Evolutionary conservation across 1,284 basidiomycete species (phyloP), one percentile per base, ranked within the genome.

Genomic region (Cryptococcus sp.): DNA sequence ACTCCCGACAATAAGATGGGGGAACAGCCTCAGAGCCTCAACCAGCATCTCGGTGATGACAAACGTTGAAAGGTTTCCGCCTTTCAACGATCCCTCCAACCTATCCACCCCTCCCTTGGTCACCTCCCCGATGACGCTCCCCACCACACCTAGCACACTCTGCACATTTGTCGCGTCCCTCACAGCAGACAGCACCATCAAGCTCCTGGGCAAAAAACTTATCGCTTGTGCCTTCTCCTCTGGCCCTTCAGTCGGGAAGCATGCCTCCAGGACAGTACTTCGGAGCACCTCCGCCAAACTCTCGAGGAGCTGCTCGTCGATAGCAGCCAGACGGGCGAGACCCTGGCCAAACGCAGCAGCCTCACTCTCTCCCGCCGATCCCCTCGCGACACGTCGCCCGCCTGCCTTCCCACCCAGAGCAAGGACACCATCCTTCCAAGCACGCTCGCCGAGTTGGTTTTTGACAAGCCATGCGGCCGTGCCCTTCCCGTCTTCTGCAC

Each of bases 301-400:
- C 28, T 81, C 80, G 62, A 93, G 79, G 33, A 94, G 81, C 67
- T 92, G 89, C 66, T 87, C 85, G 33, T 85, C 55, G 23, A 63
- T 50, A 9, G 51, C 55, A 0, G 52, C 47, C 7, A 70, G 16
- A 33, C 67, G 60, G 1, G 53, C 56, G 1, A 70, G 57, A 0
- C 62, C 63, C 38, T 63, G 63, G 3, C 68, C 67, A 39, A 67
- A 67, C 11, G 67, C 57, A 3, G 43, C 58, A 2, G 73, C 73
- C 52, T 76, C 73, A 2, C 52, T 51, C 57, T 74, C 72, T 5
- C 8, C 33, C 4, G 1, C 24, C 20, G 1, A 46, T 3, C 64
- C 65, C 11, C 53, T 53, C 2, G 56, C 58, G 1, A 66, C 66
- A 20, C 65, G 35, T 49, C 67, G 43, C n/a, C 63, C 56, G 5